These are phyloP conservation scores for Penicillium frequentans DNA, from an alignment of 2,329 filamentous ascomycete genomes.

Conservation along the genomic window DNA sequence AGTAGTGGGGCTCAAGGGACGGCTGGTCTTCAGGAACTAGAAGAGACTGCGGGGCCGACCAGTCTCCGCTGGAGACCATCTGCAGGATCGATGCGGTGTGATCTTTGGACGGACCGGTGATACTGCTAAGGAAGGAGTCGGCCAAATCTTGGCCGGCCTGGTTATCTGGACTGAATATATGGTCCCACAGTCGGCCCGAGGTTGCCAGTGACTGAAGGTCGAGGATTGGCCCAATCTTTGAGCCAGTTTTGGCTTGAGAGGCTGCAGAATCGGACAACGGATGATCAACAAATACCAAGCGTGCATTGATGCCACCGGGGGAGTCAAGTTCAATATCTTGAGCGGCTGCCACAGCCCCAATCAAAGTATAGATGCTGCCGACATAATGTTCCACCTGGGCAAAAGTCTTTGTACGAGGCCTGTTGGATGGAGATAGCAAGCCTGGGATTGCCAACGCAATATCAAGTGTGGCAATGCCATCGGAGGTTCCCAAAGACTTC, in stretches of 20 bases:
- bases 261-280: conserved; percentile 30
- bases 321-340: conserved; percentile 63
- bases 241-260: conserved; percentile 4
- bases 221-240: conserved; percentile 51
- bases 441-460: conserved; percentile 65
- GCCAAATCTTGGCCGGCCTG: conserved; percentile 27
- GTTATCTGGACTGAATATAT: conserved; percentile 33
- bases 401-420: conserved; percentile 62
- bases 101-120: not conserved
- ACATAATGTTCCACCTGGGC: conserved; percentile 69
- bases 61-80: conserved; percentile 23
- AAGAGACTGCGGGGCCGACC: conserved; percentile 21
- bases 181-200: conserved; percentile 33
- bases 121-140: conserved; percentile 30
- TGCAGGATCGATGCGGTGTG: conserved; percentile 18
- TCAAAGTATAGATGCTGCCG: conserved; percentile 73
- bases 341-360: conserved; percentile 69
- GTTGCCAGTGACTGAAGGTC: conserved; percentile 49
- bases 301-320: conserved; percentile 71
- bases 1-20: conserved; percentile 46
- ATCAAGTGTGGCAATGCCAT: conserved; percentile 48
- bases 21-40: conserved; percentile 22
- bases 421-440: conserved; percentile 53
- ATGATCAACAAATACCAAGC: conserved; percentile 72
- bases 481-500: conserved; percentile 29